Conservation (phyloP, 2,329 filamentous ascomycete genomes). For the Apiospora saccharicola region DNA sequence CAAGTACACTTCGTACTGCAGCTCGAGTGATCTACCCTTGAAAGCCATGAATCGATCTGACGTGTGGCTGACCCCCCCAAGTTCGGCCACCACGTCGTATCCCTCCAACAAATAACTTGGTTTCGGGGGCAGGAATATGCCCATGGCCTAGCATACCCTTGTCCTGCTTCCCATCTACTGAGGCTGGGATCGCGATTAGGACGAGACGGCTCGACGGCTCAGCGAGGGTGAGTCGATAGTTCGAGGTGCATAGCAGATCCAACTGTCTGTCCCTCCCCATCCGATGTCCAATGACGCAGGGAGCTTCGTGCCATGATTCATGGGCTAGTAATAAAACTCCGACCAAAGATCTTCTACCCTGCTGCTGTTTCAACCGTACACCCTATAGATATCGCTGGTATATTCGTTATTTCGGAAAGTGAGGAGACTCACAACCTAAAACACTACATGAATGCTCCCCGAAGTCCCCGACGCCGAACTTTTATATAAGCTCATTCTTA, state of each 20-base stretch:
- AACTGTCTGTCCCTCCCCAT: constrained; percentile 1
- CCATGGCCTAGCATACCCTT: neutral
- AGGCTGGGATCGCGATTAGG: constrained; percentile 11
- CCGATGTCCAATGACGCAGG: constrained; percentile 9
- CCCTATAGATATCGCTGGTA: neutral
- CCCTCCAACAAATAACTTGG: neutral
- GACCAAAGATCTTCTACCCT: neutral
- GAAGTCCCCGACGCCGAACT: constrained; percentile 6
- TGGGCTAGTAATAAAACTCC: constrained; percentile 17
- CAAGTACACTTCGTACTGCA: neutral
- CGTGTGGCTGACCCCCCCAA: constrained; percentile 16
- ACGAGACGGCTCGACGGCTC: neutral
- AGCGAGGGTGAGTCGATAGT: neutral
- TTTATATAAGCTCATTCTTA: constrained; percentile 35
- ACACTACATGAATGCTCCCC: constrained; percentile 6
- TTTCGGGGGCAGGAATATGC: neutral
- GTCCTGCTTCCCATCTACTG: neutral
- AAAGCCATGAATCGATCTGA: constrained; percentile 2
- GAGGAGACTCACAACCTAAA: constrained; percentile 10
- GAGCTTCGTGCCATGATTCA: constrained; percentile 14
- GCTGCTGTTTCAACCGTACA: constrained; percentile 11
- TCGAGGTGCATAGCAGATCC: neutral
- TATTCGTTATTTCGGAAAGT: neutral
- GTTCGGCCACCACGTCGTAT: neutral
- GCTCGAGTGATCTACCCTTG: neutral